A percentile compares a stretch with the other conserved stretches of the same genome.
Conservation (phyloP, 2,329 filamentous ascomycete species). For the Colletotrichum brevisporum region DNA sequence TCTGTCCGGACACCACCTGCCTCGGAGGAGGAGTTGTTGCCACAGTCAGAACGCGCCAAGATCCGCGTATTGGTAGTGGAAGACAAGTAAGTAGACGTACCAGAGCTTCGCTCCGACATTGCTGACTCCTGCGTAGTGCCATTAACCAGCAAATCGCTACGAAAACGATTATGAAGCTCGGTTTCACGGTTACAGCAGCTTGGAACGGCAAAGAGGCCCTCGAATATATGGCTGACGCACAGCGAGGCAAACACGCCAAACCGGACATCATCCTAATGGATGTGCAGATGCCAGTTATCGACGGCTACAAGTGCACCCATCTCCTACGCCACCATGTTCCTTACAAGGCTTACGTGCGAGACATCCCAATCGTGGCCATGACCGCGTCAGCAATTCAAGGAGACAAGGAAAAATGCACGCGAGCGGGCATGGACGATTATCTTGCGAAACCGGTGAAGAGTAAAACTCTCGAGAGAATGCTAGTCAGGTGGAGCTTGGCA, state of each 20-base stretch:
- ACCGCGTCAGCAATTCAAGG: constrained; percentile 84
- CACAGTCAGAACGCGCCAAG: constrained; percentile 70
- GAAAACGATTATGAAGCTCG: constrained; percentile 80
- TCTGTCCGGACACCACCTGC: constrained; percentile 53
- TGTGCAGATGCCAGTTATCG: constrained; percentile 82
- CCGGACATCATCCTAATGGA: constrained; percentile 87
- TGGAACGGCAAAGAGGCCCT: constrained; percentile 87
- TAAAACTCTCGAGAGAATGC: constrained; percentile 77
- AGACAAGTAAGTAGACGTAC: constrained; percentile 74
- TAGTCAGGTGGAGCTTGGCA: constrained; percentile 74
- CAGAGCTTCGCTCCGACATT: neutral
- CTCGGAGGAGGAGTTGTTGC: constrained; percentile 62
- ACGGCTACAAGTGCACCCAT: constrained; percentile 84
- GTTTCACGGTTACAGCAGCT: constrained; percentile 78
- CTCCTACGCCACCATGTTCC: constrained; percentile 77
- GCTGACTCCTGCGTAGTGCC: constrained; percentile 54
- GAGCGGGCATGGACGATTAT: constrained; percentile 84
- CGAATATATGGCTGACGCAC: constrained; percentile 75
- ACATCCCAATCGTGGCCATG: constrained; percentile 85
- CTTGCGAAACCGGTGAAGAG: constrained; percentile 81
- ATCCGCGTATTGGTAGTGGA: constrained; percentile 84
- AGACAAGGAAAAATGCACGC: constrained; percentile 80
- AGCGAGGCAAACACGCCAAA: constrained; percentile 63
- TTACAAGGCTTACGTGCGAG: constrained; percentile 70
- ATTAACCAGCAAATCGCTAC: constrained; percentile 84